Evolutionary conservation across 495 filamentous ascomycete genomes (phyloP).

Genomic region (Lasiosphaeriaceae sp.): DNA sequence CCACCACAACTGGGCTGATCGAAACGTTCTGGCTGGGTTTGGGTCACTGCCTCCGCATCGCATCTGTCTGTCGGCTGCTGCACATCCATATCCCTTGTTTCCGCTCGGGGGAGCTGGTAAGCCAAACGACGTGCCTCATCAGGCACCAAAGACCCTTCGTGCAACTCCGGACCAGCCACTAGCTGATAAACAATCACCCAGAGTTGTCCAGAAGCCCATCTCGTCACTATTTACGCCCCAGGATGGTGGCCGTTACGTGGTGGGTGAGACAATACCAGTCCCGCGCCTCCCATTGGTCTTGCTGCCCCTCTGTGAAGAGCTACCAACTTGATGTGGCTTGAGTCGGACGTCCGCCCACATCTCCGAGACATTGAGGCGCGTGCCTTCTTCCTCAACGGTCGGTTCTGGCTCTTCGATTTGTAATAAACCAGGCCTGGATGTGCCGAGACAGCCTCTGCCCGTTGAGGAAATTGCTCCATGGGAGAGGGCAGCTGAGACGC

Average conservation of each 20-base stretch:
- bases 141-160: background rate
- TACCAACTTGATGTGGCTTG: background rate
- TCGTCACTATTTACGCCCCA: background rate
- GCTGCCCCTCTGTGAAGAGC: constrained; percentile 1
- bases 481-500: constrained; percentile 10
- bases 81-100: background rate
- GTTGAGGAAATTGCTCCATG: constrained; percentile 9
- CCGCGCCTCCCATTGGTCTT: constrained; percentile 8
- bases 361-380: constrained; percentile 5
- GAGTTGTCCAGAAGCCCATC: background rate
- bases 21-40: background rate
- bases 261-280: background rate
- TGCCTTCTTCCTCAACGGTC: constrained; percentile 11
- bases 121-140: background rate
- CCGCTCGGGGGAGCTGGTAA: too few relatives aligned
- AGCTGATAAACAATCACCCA: too few relatives aligned
- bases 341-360: background rate
- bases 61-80: background rate
- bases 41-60: background rate
- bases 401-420: constrained; percentile 1
- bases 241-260: constrained; percentile 13
- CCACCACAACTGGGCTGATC: background rate
- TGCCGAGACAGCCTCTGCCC: background rate
- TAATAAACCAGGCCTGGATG: background rate
- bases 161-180: background rate